A percentile compares a stretch with the other conserved stretches of the same genome.
These are phyloP conservation scores for Aspergillus sp. DNA, from an alignment of 2,329 filamentous ascomycete species.

Conservation along the genomic window DNA sequence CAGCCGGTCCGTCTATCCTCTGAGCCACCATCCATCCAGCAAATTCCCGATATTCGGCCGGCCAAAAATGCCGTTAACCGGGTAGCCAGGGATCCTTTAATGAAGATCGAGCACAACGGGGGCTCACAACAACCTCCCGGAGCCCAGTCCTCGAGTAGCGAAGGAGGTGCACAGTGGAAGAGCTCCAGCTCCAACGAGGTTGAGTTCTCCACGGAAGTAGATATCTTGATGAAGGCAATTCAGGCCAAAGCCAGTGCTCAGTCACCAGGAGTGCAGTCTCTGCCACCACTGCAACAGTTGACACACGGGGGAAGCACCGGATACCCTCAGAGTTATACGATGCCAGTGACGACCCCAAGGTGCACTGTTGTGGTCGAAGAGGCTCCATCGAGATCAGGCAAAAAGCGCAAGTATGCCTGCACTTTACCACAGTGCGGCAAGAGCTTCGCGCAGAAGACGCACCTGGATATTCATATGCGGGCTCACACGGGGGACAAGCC, in stretches of 20 bases:
- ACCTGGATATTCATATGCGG: constrained; percentile 84
- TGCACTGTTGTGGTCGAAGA: constrained; percentile 36
- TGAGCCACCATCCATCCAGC: constrained; percentile 35
- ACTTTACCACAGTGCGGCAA: constrained; percentile 73
- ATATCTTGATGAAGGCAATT: constrained; percentile 85
- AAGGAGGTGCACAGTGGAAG: constrained; percentile 35
- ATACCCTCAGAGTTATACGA: constrained; percentile 27
- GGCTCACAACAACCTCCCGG: constrained; percentile 9
- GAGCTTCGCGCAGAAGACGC: constrained; percentile 87
- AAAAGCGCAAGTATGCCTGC: constrained; percentile 71
- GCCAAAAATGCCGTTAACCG: constrained; percentile 41
- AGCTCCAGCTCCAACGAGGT: constrained; percentile 53
- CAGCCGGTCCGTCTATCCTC: constrained; percentile 33
- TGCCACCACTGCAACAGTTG: constrained; percentile 40
- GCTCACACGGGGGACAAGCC: constrained; percentile 89
- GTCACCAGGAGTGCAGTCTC: constrained; percentile 33
- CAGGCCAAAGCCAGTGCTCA: constrained; percentile 61
- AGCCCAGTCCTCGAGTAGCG: constrained; percentile 9
- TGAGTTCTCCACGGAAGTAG: constrained; percentile 78
- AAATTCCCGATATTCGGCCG: constrained; percentile 40
- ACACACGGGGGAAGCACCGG: constrained; percentile 27
- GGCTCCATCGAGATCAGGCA: constrained; percentile 36
- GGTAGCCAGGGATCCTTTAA: constrained; percentile 24
- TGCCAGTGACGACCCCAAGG: constrained; percentile 21
- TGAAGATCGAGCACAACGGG: constrained; percentile 15